Evolutionary conservation across 257 asterid genomes (phyloP), one percentile per base, ranked within the genome.

Genomic region (Petunia axillaris): DNA sequence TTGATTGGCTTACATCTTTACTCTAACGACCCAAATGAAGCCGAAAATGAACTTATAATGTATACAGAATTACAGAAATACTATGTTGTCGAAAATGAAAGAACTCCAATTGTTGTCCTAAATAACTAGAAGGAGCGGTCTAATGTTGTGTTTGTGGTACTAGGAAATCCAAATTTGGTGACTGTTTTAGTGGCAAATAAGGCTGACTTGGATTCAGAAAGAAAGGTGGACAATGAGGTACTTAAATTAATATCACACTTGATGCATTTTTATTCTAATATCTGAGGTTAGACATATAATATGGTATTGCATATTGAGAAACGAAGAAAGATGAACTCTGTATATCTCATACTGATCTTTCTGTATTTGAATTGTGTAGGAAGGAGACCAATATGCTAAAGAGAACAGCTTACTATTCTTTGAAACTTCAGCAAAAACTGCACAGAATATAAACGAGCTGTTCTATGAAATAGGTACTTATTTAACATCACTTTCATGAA

Each of bases 131-230:
- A 55, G 8, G 36, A 57, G 16, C 16, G 36, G 68, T 70, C 57
- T 53, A 58, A 39, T 15, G 3, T 55, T 71, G 25, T 74, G 37
- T 7, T 8, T 1, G 58, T 11, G 39, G 39, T 2, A 35, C 70
- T 77, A 85, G 86, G 83, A 44, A 83, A 65, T 78, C 75, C 75
- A 11, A 77, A 57, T 58, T 53, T 83, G 80, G 83, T 85, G 25
- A 79, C 81, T 79, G 86, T 46, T 74, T 80, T 86, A 73, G 83
- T 83, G 59, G 87, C 85, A 52, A 86, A 86, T 80, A 86, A 83
- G 70, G 75, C 82, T n/a, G 87, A 86, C 74, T 79, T 86, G 43
- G 76, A 74, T 35, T 73, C 86, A 7, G 52, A 64, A 2, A 66
- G 89, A 75, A 8, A 38, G 77, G 89, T 83, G 66, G 64, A 75